Base-by-base conservation (phyloP, 2,329 filamentous ascomycete species). In the Cladosporium austrohemisphaericum region DNA sequence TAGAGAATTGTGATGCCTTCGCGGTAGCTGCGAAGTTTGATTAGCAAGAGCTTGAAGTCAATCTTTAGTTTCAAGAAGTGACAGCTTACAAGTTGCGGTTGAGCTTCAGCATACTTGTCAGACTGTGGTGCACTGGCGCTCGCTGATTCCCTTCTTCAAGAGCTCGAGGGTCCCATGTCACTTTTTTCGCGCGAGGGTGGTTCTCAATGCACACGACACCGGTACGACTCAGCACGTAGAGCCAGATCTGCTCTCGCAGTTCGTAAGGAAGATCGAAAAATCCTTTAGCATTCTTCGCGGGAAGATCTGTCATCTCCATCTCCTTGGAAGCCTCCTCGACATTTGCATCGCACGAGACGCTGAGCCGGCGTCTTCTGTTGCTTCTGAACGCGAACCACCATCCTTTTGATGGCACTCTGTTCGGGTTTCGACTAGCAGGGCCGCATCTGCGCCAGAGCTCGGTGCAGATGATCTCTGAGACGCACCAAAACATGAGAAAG, bases 191-290 rank as follows among this genome's bases (percentile, higher is more conserved):
- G 5, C 37, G 23, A 4, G 22, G 22, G 13, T 40, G 37, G 28
- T 40, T 40, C n/a, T 22, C 16, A 8, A 40, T 23, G 5, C 16
- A 16, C 7, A 40, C n/a, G 1, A 8, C 22, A 28, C 22, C 37
- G 4, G 8, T 13, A n/a, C 13, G 20, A 19, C 37, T 16, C n/a
- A 40, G 23, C 14, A 28, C 37, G 7, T 40, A 22, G 7, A 40
- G n/a, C 37, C 37, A 40, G n/a, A 40, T 40, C 37, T 23, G 37
- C 22, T 40, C 37, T 11, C 37, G 37, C 8, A 40, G 16, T 11
- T 40, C 37, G 23, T 40, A 40, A 16, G 37, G 37, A 22, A 40
- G 23, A 14, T 40, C 37, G 10, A 40, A 40, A 16, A 40, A 40
- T 10, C 37, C 37, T n/a, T n/a, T n/a, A n/a, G 9, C 37, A 23